Base-by-base conservation (phyloP, 1,139 yeast genomes). In the Geotrichum phurueaensis region DNA sequence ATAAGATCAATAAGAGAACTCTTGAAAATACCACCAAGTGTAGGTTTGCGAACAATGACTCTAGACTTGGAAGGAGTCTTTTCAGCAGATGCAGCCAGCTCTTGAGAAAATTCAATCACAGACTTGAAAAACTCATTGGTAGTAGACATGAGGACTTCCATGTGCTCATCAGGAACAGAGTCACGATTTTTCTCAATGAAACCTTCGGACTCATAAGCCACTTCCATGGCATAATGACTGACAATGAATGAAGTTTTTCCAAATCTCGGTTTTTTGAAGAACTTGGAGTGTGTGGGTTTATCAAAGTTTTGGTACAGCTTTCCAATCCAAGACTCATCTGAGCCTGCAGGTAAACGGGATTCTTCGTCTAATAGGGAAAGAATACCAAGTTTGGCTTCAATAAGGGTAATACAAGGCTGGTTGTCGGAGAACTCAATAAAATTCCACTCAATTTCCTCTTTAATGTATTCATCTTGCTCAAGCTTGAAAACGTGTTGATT, bases 171-270 rank as follows among this genome's bases (percentile, higher is more conserved):
- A 49, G 97, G 94, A 62, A 94, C 97, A 3, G 98, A 90, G 74
- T 94, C 99, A 76, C 97, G 85, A 72, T 94, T 94, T 79, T 94
- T 94, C 75, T 94, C 99, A 69, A 94, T 88, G 72, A 94, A 94
- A 1, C 99, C 98, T 64, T 90, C 97, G 59, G 88, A 83, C 71
- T 92, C 97, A 75, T 94, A 94, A 51, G 91, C 77, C 51, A 94
- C 99, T 70, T 92, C 97, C 73, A 90, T 83, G 22, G 99, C 99
- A 75, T 94, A 94, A 75, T 94, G 99, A 66, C 89, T 82, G 61
- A 94, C 96, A 65, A 92, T 84, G 68, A 94, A 94, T 67, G 95
- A 89, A 51, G 91, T 83, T 75, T 88, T 92, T 25, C 98, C 97
- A 73, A 94, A 90, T 71, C 98, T 84, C 60, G 99, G 98, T 74